Base-by-base conservation (phyloP, 2,329 filamentous ascomycete species). In the Talaromyces sp. region DNA sequence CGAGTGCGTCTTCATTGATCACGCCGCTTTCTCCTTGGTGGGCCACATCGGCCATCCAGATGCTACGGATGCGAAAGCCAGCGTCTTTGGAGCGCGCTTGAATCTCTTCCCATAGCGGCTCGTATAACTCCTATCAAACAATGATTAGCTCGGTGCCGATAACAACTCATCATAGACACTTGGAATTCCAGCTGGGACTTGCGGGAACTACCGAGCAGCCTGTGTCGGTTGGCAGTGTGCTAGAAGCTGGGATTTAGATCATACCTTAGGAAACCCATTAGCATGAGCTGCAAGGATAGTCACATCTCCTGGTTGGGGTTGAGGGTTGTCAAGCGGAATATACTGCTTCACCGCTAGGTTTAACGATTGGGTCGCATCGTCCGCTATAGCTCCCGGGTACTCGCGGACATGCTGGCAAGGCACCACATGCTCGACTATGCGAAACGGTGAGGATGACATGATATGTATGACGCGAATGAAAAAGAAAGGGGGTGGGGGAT, bases 31-130 rank as follows among this genome's bases (percentile, higher is more conserved):
- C 79, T 32, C 92, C 92, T 76, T 97, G 90, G 68, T 91, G 87
- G 27, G 90, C 86, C n/a, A 89, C 84, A 74, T 97, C 93, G 56
- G 90, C 86, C 63, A 96, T 94, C 89, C 90, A 96, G 62, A 97
- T 92, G 56, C 83, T 80, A 52, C 90, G 84, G 63, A 97, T 90
- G 2, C 81, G 80, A 63, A 95, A 83, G 16, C 85, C 86, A 51
- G 80, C 76, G 13, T 73, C 68, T 59, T 82, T 80, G 5, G 86
- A 77, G 16, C 79, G 76, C 16, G 79, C 73, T 61, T 89, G 78
- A 1, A 97, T 77, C 47, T 96, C 90, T 54, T 93, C 90, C 89
- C 91, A 97, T 0, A 97, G 77, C 0, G 93, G 89, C 65, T 97
- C 92, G 68, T 97, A 97, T 2, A 97, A 75, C 78, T 97, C 93